These are phyloP conservation scores for Fusarium sarcochroum DNA, from an alignment of 2,329 filamentous ascomycete species.

Conservation along the genomic window DNA sequence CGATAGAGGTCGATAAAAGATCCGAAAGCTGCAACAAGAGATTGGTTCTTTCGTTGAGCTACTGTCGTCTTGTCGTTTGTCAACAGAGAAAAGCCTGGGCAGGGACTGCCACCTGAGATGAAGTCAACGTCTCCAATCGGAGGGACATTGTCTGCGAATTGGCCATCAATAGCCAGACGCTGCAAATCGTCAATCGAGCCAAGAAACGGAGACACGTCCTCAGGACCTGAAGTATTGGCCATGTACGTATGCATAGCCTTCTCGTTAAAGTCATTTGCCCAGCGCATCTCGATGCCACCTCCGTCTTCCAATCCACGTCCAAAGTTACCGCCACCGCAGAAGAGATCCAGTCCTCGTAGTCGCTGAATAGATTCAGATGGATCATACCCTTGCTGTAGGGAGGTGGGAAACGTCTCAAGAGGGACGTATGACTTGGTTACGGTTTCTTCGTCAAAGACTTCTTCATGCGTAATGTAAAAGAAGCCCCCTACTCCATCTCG, in stretches of 20 bases:
- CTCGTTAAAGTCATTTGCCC: conserved; percentile 76
- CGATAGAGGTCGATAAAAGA: conserved; percentile 81
- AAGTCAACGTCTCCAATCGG: conserved; percentile 75
- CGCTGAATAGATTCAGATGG: conserved; percentile 54
- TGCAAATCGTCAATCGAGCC: conserved; percentile 82
- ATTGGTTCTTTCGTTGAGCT: conserved; percentile 77
- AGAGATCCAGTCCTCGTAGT: conserved; percentile 77
- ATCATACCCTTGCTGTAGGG: conserved; percentile 69
- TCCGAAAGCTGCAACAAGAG: conserved; percentile 81
- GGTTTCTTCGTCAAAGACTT: conserved; percentile 10
- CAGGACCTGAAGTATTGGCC: conserved; percentile 69
- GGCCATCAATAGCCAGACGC: conserved; percentile 65
- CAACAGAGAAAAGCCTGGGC: conserved; percentile 79
- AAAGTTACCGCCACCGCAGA: conserved; percentile 83
- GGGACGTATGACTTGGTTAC: conserved; percentile 50
- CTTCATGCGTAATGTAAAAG: conserved; percentile 71
- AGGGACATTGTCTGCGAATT: conserved; percentile 64
- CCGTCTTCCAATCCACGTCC: conserved; percentile 82
- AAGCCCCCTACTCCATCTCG: conserved; percentile 74
- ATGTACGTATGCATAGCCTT: conserved; percentile 80
- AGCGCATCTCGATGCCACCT: conserved; percentile 73
- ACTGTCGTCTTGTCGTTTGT: conserved; percentile 70
- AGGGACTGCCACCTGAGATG: conserved; percentile 81
- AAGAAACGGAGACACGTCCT: conserved; percentile 68
- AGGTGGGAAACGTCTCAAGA: conserved; percentile 52